Evolutionary conservation across 768 basidiomycete species (phyloP).

Genomic region (Cystobasidium tubakii): DNA sequence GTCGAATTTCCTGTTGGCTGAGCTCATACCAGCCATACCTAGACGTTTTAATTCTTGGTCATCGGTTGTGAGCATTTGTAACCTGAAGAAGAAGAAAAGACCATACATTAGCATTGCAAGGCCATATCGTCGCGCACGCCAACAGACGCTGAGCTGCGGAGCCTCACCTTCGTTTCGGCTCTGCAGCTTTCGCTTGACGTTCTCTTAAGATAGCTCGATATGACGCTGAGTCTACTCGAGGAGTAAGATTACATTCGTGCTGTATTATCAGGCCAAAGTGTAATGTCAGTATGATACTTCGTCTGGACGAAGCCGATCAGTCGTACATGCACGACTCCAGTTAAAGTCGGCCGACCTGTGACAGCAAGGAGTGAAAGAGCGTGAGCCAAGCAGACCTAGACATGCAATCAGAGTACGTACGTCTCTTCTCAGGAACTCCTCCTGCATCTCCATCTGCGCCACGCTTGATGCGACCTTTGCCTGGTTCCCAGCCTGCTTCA

Average conservation of each 20-base stretch:
- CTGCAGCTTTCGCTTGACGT: slow-evolving; percentile 43
- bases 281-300: slow-evolving; percentile 26
- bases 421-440: slow-evolving; percentile 24
- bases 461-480: slow-evolving; percentile 10
- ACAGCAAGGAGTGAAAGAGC: background rate
- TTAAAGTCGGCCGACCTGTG: slow-evolving; percentile 33
- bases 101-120: no score
- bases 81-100: slow-evolving; percentile 26
- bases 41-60: slow-evolving; percentile 41
- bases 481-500: slow-evolving; percentile 24
- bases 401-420: background rate
- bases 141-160: background rate
- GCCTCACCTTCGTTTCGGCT: slow-evolving; percentile 41
- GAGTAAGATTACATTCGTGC: slow-evolving; percentile 46
- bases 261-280: background rate
- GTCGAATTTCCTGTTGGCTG: slow-evolving; percentile 40
- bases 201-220: slow-evolving; percentile 45
- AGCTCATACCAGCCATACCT: slow-evolving; percentile 40
- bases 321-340: slow-evolving; percentile 27
- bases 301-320: background rate
- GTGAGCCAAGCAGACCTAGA: slow-evolving; percentile 1
- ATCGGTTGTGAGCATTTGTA: slow-evolving; percentile 42
- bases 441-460: slow-evolving; percentile 13
- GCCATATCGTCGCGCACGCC: no score
- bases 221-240: slow-evolving; percentile 39